Base-by-base conservation (phyloP, 257 asterid genomes). In the Solanum chilense region DNA sequence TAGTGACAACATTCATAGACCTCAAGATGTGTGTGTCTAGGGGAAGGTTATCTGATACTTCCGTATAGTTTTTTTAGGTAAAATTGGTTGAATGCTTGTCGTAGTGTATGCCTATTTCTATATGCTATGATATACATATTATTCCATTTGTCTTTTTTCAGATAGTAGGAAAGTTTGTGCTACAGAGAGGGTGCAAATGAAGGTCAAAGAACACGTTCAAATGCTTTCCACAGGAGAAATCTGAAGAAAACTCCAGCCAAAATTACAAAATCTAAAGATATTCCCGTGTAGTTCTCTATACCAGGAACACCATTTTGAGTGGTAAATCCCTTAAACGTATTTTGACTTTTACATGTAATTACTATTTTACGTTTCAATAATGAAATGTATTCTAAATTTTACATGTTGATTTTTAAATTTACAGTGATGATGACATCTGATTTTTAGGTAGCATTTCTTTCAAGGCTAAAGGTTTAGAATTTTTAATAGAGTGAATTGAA, bases 231-330 rank as follows among this genome's bases (percentile, higher is more conserved):
- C 14, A 90, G 84, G 88, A 90, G 85, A 80, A 60, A 47, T 47
- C 89, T 71, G 74, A 90, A 90, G 90, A 94, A 90, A 90, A 92
- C 87, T 66, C 86, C 80, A n/a, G 64, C 82, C 37, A 91, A 89
- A 87, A 92, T 88, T 80, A 90, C 93, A 75, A 95, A 96, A 88
- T 94, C 89, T 88, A 95, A 91, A 86, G 93, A 91, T 87, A 90
- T 88, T 86, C 99, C 98, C 73, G 3, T 74, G 85, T 93, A 98
- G 98, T 97, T 99, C 90, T 86, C 91, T 84, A 90, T 97, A 90
- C 98, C 95, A 25, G 98, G 99, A 90, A 94, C 99, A n/a, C 90
- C 97, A 87, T 97, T 95, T 89, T 93, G 94, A 82, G 96, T 97
- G 93, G 99, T 97, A 93, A 87, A 87, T 13, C 42, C 25, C 45